These are phyloP conservation scores for Hyaloscypha hepaticicola DNA, from an alignment of 495 filamentous ascomycete genomes.

Conservation along the genomic window DNA sequence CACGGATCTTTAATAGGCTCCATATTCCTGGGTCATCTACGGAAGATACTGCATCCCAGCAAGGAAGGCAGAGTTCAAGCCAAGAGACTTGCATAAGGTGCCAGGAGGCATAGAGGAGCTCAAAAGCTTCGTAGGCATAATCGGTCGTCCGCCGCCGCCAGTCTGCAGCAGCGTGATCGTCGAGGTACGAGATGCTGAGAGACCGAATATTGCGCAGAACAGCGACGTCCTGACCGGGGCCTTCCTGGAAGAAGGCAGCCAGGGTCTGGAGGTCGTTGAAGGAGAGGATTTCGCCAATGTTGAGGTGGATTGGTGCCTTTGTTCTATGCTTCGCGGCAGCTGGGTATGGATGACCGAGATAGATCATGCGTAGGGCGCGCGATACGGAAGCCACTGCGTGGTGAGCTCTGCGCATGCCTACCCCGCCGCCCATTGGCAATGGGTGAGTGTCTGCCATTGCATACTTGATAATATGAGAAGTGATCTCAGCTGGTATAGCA, in stretches of 20 bases:
- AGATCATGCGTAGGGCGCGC: constrained; percentile 6
- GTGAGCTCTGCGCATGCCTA: neutral
- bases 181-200: constrained; percentile 11
- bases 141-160: constrained; percentile 4
- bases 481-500: constrained; percentile 20
- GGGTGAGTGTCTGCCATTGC: constrained; percentile 13
- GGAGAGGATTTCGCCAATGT: constrained; percentile 12
- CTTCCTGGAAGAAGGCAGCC: constrained; percentile 13
- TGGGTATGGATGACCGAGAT: constrained; percentile 9
- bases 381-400: constrained; percentile 13
- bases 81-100: constrained; percentile 19
- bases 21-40: constrained; percentile 23
- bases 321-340: constrained; percentile 7
- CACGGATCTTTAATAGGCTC: constrained; percentile 19
- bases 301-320: constrained; percentile 2
- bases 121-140: constrained; percentile 27
- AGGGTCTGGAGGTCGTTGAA: constrained; percentile 14
- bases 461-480: constrained; percentile 16
- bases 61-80: constrained; percentile 23
- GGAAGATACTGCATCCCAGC: constrained; percentile 14
- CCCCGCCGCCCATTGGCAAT: constrained; percentile 1
- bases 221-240: constrained; percentile 11
- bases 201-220: constrained; percentile 1
- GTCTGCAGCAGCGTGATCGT: constrained; percentile 5
- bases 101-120: constrained; percentile 20